Base-by-base conservation (phyloP, 1,284 basidiomycete species). In the Naganishia cerealis region DNA sequence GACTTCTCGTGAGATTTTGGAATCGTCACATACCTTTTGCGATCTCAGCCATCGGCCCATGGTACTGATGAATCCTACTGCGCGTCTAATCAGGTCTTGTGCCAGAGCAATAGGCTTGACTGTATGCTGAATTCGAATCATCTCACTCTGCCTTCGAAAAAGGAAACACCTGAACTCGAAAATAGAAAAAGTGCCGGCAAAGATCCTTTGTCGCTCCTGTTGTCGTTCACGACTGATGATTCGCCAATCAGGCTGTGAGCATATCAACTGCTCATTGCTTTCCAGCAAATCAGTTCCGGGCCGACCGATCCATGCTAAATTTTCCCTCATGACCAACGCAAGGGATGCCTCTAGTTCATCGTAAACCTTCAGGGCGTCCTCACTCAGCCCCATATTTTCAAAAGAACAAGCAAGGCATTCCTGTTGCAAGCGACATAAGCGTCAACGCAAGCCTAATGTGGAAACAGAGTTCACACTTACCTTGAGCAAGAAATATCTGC, bases 81-180 rank as follows among this genome's bases (percentile, higher is more conserved):
- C 63, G 21, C 63, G 53, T 53, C 29, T n/a, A 26, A 63, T 54
- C 38, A 63, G 13, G 12, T n/a, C 33, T 43, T 54, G 33, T 1
- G 61, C 53, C 21, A 57, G 18, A 0, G 56, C 16, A 18, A 24
- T 48, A 26, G 54, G 54, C 24, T 29, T 46, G 6, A 56, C 42
- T 6, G 54, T 43, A 16, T 56, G 63, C n/a, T 56, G 40, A 4
- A 55, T 18, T 16, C 38, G 63, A 15, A 57, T 33, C 54, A 63
- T 63, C 38, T 63, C 61, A 21, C 50, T 54, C 39, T 96, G 92
- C 39, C 92, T 85, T 6, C 92, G 88, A 70, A 98, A 89, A 21
- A 99, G 83, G 78, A 97, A 99, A 75, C 90, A 86, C 58, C 94
- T 86, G 73, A 97, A 90, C 81, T 99, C 96, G 76, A 98, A 97